Evolutionary conservation across 495 filamentous ascomycete species (phyloP).

Genomic region (Penicillium waksmanii): DNA sequence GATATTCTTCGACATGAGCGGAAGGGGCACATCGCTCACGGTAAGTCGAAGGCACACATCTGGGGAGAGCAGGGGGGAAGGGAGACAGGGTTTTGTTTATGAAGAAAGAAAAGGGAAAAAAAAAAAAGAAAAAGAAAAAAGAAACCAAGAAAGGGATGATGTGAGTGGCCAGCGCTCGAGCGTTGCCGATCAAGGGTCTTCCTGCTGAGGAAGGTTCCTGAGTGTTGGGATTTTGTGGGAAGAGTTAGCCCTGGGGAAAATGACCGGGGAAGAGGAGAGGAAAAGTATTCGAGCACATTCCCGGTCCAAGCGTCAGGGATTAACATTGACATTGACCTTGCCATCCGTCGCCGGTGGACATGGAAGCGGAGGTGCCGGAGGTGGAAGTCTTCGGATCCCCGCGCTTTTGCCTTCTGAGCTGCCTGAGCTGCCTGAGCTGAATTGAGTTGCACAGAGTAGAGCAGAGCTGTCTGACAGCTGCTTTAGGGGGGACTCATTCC

Average conservation of each 20-base stretch:
- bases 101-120: not conserved
- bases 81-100: not conserved
- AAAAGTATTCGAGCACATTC: not conserved
- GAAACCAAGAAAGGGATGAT: not conserved
- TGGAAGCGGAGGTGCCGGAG: not conserved
- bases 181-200: slow-evolving; percentile 11
- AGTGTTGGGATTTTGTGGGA: not conserved
- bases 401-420: not conserved
- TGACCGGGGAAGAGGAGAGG: not conserved
- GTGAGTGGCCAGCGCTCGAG: not conserved
- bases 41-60: slow-evolving; percentile 1
- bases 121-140: not conserved
- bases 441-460: too few species aligned
- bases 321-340: not conserved
- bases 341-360: not conserved
- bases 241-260: too few species aligned
- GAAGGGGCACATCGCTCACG: slow-evolving; percentile 15
- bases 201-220: not conserved
- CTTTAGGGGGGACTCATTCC: slow-evolving; percentile 4
- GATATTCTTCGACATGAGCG: slow-evolving; percentile 21
- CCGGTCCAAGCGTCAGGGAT: slow-evolving; percentile 4
- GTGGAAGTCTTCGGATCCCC: not conserved
- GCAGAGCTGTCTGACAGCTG: slow-evolving; percentile 4
- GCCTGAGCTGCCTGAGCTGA: not conserved
- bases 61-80: not conserved